A percentile compares a stretch with the other conserved stretches of the same genome.
These are phyloP conservation scores for Termitomyces sp. DNA, from an alignment of 768 basidiomycete genomes.

Conservation along the genomic window DNA sequence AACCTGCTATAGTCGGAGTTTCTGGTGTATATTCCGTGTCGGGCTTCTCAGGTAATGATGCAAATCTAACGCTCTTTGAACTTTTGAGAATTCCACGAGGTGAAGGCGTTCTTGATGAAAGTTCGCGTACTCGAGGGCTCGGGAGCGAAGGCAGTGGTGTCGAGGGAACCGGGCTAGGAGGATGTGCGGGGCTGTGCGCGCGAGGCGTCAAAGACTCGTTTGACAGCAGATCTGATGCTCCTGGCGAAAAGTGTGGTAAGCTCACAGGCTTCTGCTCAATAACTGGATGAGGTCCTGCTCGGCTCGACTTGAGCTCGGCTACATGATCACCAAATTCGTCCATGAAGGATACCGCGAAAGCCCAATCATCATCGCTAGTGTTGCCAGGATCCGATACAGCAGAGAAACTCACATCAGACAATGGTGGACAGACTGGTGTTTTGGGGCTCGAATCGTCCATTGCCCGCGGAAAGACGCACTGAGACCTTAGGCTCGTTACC, in stretches of 20 bases:
- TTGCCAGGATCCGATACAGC: conserved; percentile 8
- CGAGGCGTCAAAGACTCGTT: conserved; percentile 5
- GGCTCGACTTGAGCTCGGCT: background rate
- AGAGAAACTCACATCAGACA: conserved; percentile 10
- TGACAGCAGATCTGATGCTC: background rate
- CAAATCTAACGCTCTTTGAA: conserved; percentile 40
- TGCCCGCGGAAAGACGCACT: conserved; percentile 25
- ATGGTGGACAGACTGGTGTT: background rate
- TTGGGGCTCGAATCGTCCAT: conserved; percentile 2
- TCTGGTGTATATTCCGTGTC: background rate
- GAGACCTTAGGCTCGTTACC: conserved; percentile 36
- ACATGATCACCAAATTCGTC: conserved; percentile 5
- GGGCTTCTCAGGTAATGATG: conserved; percentile 22
- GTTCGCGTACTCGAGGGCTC: conserved; percentile 7
- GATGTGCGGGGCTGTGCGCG: background rate
- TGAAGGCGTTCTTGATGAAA: conserved; percentile 12
- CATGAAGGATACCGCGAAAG: conserved; percentile 27
- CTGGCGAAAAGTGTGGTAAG: background rate
- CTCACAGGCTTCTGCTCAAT: background rate
- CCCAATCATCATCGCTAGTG: conserved; percentile 26
- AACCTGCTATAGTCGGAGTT: background rate
- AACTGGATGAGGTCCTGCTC: background rate
- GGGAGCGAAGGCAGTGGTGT: conserved; percentile 12
- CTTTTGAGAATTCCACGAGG: conserved; percentile 31
- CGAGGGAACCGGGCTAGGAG: conserved; percentile 10